These are phyloP conservation scores for Aureobasidium melanogenum DNA, from an alignment of 2,329 filamentous ascomycete species.

Conservation along the genomic window DNA sequence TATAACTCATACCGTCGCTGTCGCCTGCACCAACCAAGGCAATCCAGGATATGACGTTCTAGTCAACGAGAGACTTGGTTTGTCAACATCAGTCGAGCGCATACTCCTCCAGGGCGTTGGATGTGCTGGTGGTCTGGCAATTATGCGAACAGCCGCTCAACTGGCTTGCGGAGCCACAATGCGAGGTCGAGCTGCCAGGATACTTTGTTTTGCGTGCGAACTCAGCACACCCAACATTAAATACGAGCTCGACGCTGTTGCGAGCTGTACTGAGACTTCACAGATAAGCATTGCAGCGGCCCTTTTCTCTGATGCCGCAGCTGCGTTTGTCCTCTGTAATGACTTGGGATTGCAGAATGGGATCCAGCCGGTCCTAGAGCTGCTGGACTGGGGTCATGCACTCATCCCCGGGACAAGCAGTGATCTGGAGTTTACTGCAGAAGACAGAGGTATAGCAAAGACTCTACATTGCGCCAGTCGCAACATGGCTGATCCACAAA, in stretches of 20 bases:
- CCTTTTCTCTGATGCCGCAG: slow-evolving; percentile 64
- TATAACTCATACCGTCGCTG: slow-evolving; percentile 31
- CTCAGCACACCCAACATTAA: slow-evolving; percentile 44
- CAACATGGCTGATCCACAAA: neutral
- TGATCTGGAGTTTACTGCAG: neutral
- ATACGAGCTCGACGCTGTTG: slow-evolving; percentile 44
- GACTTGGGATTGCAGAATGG: slow-evolving; percentile 38
- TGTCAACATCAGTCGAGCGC: slow-evolving; percentile 25
- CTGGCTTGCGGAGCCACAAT: slow-evolving; percentile 55
- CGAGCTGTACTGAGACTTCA: slow-evolving; percentile 46
- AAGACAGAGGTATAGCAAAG: neutral
- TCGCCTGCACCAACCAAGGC: slow-evolving; percentile 30
- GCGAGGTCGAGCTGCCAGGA: slow-evolving; percentile 49
- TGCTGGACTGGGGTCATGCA: neutral
- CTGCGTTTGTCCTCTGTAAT: slow-evolving; percentile 57
- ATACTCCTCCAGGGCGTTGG: slow-evolving; percentile 30
- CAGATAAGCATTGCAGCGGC: slow-evolving; percentile 56
- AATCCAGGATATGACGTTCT: slow-evolving; percentile 31
- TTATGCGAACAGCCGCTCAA: slow-evolving; percentile 45
- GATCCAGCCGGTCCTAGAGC: neutral
- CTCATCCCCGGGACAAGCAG: neutral
- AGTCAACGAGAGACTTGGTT: slow-evolving; percentile 26
- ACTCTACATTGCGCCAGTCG: too few species aligned
- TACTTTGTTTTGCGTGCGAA: slow-evolving; percentile 58
- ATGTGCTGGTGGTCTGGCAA: slow-evolving; percentile 30